Evolutionary conservation across 768 basidiomycete genomes (phyloP).

Genomic region (Xanthoconium stramineum): DNA sequence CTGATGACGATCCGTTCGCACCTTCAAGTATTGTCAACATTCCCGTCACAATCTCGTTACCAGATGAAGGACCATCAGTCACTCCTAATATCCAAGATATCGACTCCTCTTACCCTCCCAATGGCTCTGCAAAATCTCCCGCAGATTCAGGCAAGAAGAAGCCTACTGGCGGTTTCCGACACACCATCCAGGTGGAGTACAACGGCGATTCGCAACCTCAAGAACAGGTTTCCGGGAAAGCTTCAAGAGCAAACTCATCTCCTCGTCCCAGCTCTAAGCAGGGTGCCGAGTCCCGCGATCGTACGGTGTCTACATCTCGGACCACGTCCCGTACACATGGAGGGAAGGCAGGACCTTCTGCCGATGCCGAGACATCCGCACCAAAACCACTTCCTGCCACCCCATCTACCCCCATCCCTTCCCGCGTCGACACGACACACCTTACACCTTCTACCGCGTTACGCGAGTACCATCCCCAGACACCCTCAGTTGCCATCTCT

Average conservation of each 20-base stretch:
- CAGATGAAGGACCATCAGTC: slow-evolving; percentile 22
- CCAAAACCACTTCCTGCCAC: slow-evolving; percentile 32
- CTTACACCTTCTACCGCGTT: slow-evolving; percentile 25
- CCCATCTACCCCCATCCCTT: slow-evolving; percentile 18
- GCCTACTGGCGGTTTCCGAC: slow-evolving; percentile 53
- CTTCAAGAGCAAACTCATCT: slow-evolving; percentile 14
- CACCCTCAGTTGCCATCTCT: slow-evolving; percentile 35
- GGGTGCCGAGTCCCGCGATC: slow-evolving; percentile 15
- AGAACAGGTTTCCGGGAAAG: slow-evolving; percentile 18
- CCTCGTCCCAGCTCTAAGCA: slow-evolving; percentile 17
- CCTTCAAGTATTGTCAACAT: slow-evolving; percentile 31
- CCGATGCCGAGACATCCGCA: slow-evolving; percentile 7
- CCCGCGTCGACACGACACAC: slow-evolving; percentile 21
- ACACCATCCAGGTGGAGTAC: slow-evolving; percentile 98
- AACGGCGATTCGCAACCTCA: slow-evolving; percentile 46
- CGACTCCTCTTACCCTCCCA: slow-evolving; percentile 19
- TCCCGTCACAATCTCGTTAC: slow-evolving; percentile 28
- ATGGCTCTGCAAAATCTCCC: slow-evolving; percentile 32
- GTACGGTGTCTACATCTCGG: slow-evolving; percentile 13
- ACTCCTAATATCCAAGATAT: slow-evolving; percentile 19
- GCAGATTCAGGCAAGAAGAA: slow-evolving; percentile 47
- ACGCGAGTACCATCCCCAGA: slow-evolving; percentile 28
- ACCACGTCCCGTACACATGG: not conserved
- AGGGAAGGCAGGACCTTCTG: slow-evolving; percentile 21
- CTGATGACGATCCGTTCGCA: slow-evolving; percentile 75